Evolutionary conservation across 345 rosid genomes (phyloP).

Genomic region (Geranium brycei): DNA sequence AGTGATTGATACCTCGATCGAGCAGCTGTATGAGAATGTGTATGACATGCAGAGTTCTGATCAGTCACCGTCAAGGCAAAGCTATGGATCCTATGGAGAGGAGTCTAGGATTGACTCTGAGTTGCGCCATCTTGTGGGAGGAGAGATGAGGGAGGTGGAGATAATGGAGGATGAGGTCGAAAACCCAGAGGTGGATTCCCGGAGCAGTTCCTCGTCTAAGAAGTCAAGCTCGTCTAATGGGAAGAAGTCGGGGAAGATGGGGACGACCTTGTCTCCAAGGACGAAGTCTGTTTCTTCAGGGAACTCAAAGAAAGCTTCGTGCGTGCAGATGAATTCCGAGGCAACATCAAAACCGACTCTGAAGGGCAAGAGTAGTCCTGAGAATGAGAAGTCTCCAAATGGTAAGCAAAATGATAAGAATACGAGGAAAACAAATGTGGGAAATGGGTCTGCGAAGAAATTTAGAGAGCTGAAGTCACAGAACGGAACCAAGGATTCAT

Average conservation of each 20-base stretch:
- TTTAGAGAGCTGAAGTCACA: slow-evolving; percentile 30
- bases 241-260: slow-evolving; percentile 18
- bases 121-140: slow-evolving; percentile 57
- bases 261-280: slow-evolving; percentile 14
- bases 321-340: slow-evolving; percentile 18
- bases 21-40: slow-evolving; percentile 72
- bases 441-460: slow-evolving; percentile 29
- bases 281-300: slow-evolving; percentile 16
- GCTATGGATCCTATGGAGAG: slow-evolving; percentile 64
- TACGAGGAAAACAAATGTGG: slow-evolving; percentile 29
- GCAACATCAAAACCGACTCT: slow-evolving; percentile 26
- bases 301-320: slow-evolving; percentile 22
- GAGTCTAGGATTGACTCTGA: slow-evolving; percentile 88
- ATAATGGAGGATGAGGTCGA: slow-evolving; percentile 37
- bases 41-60: slow-evolving; percentile 85
- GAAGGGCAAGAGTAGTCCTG: slow-evolving; percentile 25
- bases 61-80: slow-evolving; percentile 63
- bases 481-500: slow-evolving; percentile 34
- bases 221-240: slow-evolving; percentile 8
- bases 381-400: slow-evolving; percentile 32
- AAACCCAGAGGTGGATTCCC: slow-evolving; percentile 30
- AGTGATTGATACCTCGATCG: slow-evolving; percentile 44
- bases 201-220: slow-evolving; percentile 32
- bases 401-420: slow-evolving; percentile 28
- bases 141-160: slow-evolving; percentile 49